These are phyloP conservation scores for Jamesozyma lodderae DNA, from an alignment of 805 yeast genomes.

Conservation along the genomic window DNA sequence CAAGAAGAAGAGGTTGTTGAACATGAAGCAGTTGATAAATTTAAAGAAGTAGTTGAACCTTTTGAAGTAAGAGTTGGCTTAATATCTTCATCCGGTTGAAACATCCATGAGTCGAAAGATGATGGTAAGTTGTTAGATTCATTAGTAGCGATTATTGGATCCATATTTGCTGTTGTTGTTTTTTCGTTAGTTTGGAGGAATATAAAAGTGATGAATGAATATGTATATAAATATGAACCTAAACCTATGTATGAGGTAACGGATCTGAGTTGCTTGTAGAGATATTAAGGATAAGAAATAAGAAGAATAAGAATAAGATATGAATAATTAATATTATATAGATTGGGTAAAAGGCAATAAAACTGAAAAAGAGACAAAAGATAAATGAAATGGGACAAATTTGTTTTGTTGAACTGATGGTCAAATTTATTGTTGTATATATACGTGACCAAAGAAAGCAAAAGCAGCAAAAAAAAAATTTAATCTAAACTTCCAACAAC, in stretches of 20 bases:
- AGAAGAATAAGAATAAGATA: background rate
- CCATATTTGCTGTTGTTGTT: conserved; percentile 3
- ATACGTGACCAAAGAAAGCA: too few relatives aligned
- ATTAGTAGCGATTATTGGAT: conserved; percentile 4
- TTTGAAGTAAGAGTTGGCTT: background rate
- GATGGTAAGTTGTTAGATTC: background rate
- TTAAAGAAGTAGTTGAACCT: background rate
- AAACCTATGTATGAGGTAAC: background rate
- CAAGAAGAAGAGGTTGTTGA: conserved; percentile 11
- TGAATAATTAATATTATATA: background rate
- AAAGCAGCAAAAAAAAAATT: too few relatives aligned
- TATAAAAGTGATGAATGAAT: background rate
- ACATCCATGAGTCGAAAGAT: conserved; percentile 14
- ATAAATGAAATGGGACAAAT: background rate
- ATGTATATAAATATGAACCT: background rate
- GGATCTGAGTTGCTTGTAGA: background rate
- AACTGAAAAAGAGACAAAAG: too few relatives aligned
- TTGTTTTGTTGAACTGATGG: background rate
- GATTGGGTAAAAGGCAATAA: background rate
- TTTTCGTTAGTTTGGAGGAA: background rate
- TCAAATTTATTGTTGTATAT: background rate
- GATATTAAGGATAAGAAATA: background rate
- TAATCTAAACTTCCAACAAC: too few relatives aligned
- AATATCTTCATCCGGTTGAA: conserved; percentile 2
- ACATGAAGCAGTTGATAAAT: background rate